phyloP scores from a whole-genome alignment of 176 grass and related monocot genomes.

The Carex myosuroides region DNA sequence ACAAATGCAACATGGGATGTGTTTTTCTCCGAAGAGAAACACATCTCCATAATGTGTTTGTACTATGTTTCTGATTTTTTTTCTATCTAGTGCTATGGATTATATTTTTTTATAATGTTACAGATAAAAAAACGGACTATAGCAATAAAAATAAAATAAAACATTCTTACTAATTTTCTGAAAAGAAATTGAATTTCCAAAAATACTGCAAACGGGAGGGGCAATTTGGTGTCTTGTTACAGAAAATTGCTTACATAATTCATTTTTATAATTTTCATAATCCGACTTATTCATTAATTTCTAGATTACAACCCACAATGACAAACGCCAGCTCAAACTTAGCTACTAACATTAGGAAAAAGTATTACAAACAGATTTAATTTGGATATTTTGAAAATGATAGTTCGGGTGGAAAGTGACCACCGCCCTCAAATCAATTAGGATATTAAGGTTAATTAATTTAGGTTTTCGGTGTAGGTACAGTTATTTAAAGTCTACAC shows the following conservation, averaged over 20 bases:
- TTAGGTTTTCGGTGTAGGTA: not conserved
- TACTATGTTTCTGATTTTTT: too few species aligned
- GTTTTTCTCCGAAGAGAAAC: too few species aligned
- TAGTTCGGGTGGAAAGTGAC: not conserved
- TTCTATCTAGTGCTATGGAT: too few species aligned
- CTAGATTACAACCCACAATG: not conserved
- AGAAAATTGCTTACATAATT: not conserved
- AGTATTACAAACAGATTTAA: not conserved
- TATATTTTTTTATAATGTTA: too few species aligned
- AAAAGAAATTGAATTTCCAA: not conserved
- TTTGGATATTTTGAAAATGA: constrained; percentile 18
- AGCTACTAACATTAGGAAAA: not conserved
- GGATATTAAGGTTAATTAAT: not conserved
- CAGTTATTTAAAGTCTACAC: not conserved
- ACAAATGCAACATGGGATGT: too few species aligned
- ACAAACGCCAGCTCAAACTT: constrained; percentile 10
- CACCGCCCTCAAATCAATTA: not conserved
- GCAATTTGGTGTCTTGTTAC: not conserved
- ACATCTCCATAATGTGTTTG: too few species aligned
- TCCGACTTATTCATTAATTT: not conserved
- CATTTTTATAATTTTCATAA: not conserved
- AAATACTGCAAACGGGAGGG: not conserved
- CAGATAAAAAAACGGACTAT: too few species aligned
- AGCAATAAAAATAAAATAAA: too few species aligned
- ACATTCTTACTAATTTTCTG: not conserved